Evolutionary conservation across 2,329 filamentous ascomycete species (phyloP).

Genomic region (Penicillium vulpinum): DNA sequence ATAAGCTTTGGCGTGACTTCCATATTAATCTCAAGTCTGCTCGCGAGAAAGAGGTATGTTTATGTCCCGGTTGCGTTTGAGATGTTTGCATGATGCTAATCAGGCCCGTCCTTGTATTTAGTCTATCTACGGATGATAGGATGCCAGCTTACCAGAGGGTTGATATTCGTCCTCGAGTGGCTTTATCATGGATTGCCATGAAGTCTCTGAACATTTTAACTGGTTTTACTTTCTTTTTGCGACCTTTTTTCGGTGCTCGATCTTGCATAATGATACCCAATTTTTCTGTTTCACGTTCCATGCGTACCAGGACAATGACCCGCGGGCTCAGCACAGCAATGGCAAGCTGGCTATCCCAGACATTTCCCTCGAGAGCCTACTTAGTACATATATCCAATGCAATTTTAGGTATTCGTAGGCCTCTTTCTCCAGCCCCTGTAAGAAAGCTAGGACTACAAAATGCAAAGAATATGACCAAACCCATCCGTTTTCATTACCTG

Average conservation of each 20-base stretch:
- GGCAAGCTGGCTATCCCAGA: background rate
- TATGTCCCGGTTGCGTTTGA: background rate
- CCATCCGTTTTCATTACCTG: constrained; percentile 30
- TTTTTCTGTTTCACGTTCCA: background rate
- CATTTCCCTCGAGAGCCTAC: background rate
- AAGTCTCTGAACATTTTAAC: background rate
- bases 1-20: constrained; percentile 65
- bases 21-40: constrained; percentile 62
- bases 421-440: background rate
- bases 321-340: background rate
- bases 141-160: background rate
- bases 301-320: background rate
- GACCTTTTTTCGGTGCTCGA: background rate
- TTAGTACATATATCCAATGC: background rate
- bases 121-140: constrained; percentile 15
- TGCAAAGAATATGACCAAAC: constrained; percentile 17
- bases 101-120: background rate
- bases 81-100: background rate
- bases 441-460: background rate
- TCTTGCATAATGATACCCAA: constrained; percentile 4
- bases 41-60: constrained; percentile 50
- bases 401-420: background rate
- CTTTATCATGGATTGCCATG: background rate
- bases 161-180: background rate
- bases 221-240: background rate